Conservation (phyloP, 2,329 filamentous ascomycete species). For the Xylaria sp. region DNA sequence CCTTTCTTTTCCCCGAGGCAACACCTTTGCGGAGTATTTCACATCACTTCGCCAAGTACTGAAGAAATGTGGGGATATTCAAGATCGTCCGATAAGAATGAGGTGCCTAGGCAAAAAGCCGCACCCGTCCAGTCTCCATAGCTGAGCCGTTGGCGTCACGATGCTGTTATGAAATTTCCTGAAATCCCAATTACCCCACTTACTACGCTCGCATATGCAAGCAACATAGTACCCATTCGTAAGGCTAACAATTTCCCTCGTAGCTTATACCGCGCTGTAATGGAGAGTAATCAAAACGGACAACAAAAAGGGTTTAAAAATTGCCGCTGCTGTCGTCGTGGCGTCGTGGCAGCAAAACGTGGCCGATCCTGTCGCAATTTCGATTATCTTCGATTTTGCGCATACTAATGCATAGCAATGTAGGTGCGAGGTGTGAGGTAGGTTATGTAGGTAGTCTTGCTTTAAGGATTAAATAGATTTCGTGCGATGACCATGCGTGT, state of each 20-base stretch:
- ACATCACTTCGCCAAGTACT: neutral
- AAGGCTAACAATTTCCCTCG: neutral
- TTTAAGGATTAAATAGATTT: no score
- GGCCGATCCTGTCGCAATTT: neutral
- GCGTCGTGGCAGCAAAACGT: no score
- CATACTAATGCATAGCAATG: neutral
- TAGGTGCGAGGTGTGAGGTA: no score
- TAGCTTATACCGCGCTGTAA: neutral
- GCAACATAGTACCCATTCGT: neutral
- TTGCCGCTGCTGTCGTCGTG: no score
- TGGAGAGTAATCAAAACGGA: no score
- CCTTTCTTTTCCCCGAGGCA: neutral
- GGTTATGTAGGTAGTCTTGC: no score
- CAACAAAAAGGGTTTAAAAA: neutral
- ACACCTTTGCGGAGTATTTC: neutral
- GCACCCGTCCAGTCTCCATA: neutral
- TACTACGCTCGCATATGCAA: neutral
- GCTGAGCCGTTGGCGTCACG: neutral
- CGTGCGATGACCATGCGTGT: no score
- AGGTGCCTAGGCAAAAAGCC: neutral
- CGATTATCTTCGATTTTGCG: neutral
- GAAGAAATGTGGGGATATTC: neutral
- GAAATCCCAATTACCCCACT: neutral
- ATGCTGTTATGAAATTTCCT: neutral
- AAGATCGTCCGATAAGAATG: neutral